These are phyloP conservation scores for Hypoxylon sp. DNA, from an alignment of 2,329 filamentous ascomycete species.

Conservation along the genomic window DNA sequence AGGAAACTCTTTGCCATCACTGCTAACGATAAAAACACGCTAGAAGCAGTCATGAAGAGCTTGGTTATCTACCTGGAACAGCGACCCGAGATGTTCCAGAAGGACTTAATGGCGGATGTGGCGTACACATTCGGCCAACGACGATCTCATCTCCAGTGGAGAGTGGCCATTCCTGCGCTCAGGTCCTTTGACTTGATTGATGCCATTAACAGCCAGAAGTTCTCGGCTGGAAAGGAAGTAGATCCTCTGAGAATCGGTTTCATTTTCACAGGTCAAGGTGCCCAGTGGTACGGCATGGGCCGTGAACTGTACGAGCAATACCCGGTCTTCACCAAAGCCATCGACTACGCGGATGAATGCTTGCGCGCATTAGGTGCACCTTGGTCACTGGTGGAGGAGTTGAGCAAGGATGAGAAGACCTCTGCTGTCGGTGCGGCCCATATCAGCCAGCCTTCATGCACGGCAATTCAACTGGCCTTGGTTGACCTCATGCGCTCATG, in stretches of 20 bases:
- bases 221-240: slow-evolving; percentile 56
- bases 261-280: slow-evolving; percentile 61
- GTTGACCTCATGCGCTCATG: slow-evolving; percentile 56
- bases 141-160: slow-evolving; percentile 61
- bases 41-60: slow-evolving; percentile 58
- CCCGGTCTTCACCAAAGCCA: slow-evolving; percentile 55
- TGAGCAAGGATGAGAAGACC: slow-evolving; percentile 55
- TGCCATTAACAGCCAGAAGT: slow-evolving; percentile 59
- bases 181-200: slow-evolving; percentile 63
- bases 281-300: slow-evolving; percentile 61
- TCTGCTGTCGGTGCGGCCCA: slow-evolving; percentile 57
- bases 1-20: slow-evolving; percentile 62
- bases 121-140: slow-evolving; percentile 65
- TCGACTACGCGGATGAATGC: slow-evolving; percentile 56
- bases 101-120: slow-evolving; percentile 61
- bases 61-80: slow-evolving; percentile 60
- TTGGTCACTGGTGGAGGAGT: slow-evolving; percentile 58
- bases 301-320: slow-evolving; percentile 59
- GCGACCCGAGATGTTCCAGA: slow-evolving; percentile 61
- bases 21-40: slow-evolving; percentile 58
- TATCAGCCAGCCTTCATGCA: slow-evolving; percentile 59
- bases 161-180: slow-evolving; percentile 60
- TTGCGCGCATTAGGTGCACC: slow-evolving; percentile 52
- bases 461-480: slow-evolving; percentile 58
- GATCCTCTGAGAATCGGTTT: slow-evolving; percentile 58